Conservation (phyloP, 108 stramenopile genomes). For the Nitzschia palea region DNA sequence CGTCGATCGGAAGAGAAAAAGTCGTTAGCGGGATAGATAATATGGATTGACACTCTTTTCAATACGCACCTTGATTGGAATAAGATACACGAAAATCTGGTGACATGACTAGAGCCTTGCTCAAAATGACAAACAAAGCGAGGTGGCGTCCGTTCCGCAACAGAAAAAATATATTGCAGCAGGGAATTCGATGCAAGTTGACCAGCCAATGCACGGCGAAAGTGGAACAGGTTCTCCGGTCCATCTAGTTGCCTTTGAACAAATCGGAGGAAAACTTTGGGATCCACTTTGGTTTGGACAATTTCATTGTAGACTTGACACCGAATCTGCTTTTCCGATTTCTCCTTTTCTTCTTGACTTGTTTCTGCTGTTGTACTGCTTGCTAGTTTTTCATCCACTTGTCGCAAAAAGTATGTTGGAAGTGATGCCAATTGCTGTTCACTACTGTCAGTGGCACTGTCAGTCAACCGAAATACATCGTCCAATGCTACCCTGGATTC, state of each 20-base stretch:
- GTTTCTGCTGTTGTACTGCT: slow-evolving; percentile 19
- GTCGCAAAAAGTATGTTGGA: slow-evolving; percentile 22
- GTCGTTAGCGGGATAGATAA: too few species aligned
- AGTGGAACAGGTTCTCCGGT: slow-evolving; percentile 62
- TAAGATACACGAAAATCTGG: slow-evolving; percentile 83
- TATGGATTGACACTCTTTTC: background rate
- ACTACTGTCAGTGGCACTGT: background rate
- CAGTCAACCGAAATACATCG: slow-evolving; percentile 45
- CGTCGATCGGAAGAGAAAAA: background rate
- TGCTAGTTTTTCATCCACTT: slow-evolving; percentile 18
- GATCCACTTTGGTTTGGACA: slow-evolving; percentile 45
- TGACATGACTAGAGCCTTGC: slow-evolving; percentile 53
- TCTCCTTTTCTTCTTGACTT: slow-evolving; percentile 19
- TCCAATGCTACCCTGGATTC: slow-evolving; percentile 64
- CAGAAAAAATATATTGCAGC: slow-evolving; percentile 76
- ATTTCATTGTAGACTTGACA: slow-evolving; percentile 53
- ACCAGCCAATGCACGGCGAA: slow-evolving; percentile 69
- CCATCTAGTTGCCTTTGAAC: slow-evolving; percentile 38
- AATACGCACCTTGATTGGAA: slow-evolving; percentile 64
- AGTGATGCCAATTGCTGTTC: background rate
- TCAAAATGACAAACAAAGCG: slow-evolving; percentile 60
- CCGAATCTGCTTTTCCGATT: slow-evolving; percentile 30
- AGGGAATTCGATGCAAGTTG: slow-evolving; percentile 78
- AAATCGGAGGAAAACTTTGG: slow-evolving; percentile 45
- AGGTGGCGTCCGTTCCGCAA: slow-evolving; percentile 70